These are phyloP conservation scores for Fusarium foetens DNA, from an alignment of 2,329 filamentous ascomycete genomes.

Conservation along the genomic window DNA sequence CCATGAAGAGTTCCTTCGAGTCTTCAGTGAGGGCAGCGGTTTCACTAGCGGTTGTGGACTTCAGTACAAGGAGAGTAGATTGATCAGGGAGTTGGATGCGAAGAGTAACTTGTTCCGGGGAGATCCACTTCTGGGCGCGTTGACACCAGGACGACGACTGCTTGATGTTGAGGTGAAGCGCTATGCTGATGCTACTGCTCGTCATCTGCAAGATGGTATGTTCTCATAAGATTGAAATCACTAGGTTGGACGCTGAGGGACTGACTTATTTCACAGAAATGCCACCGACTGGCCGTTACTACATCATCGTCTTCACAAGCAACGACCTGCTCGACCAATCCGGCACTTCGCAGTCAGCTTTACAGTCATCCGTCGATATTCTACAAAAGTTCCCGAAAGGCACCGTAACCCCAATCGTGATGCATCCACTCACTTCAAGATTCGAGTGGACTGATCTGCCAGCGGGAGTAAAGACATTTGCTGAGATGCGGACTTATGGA, in stretches of 20 bases:
- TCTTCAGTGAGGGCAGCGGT: constrained; percentile 8
- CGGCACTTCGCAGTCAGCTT: not conserved
- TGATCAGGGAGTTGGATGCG: not conserved
- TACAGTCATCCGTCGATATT: not conserved
- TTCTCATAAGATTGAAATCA: fast-evolving
- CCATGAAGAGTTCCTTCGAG: constrained; percentile 17
- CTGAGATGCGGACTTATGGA: constrained; percentile 4
- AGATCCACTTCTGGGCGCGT: not conserved
- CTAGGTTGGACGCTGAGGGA: no score
- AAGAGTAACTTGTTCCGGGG: not conserved
- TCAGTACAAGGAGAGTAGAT: not conserved
- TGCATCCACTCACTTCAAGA: not conserved
- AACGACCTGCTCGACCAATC: not conserved
- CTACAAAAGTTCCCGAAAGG: not conserved
- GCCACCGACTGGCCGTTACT: constrained; percentile 3
- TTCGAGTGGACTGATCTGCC: constrained; percentile 18
- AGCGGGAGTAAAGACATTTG: not conserved
- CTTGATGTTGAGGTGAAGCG: constrained; percentile 14
- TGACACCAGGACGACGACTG: constrained; percentile 1
- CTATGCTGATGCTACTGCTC: constrained; percentile 7
- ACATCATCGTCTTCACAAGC: not conserved
- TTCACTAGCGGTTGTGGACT: constrained; percentile 17
- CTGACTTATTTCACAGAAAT: constrained; percentile 2
- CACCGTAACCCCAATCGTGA: not conserved
- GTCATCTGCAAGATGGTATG: constrained; percentile 12